Percentiles rank a stretch among this genome's conserved stretches.
Evolutionary conservation across 148 eudicot genomes (phyloP).

Genomic region (Suaeda aralocaspica): DNA sequence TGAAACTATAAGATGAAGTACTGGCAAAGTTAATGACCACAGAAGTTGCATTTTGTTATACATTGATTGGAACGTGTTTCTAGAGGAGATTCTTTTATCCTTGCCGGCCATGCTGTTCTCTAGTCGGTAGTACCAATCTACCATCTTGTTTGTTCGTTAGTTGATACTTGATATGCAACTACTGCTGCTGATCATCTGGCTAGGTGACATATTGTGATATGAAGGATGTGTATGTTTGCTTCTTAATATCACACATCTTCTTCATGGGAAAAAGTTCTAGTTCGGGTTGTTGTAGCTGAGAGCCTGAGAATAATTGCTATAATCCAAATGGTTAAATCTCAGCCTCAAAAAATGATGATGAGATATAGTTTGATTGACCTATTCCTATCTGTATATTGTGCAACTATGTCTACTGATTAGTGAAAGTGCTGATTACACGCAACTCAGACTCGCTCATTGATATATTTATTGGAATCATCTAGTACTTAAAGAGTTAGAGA

Average conservation of each 20-base stretch:
- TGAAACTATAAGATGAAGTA: slow-evolving; percentile 3
- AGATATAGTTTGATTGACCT: background rate
- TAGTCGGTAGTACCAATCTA: background rate
- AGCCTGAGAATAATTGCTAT: background rate
- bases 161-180: slow-evolving; percentile 5
- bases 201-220: slow-evolving; percentile 9
- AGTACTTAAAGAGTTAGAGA: background rate
- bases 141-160: background rate
- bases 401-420: slow-evolving; percentile 5
- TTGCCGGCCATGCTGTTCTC: slow-evolving; percentile 11
- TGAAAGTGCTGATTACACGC: background rate
- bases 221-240: background rate
- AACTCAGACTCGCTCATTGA: background rate
- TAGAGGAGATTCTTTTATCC: slow-evolving; percentile 14
- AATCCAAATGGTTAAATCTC: slow-evolving; percentile 2
- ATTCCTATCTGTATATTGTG: slow-evolving; percentile 14
- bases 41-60: slow-evolving; percentile 2
- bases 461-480: background rate
- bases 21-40: background rate
- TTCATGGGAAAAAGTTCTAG: background rate
- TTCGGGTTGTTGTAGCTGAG: background rate
- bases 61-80: slow-evolving; percentile 13
- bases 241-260: slow-evolving; percentile 4
- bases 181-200: background rate
- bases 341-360: background rate